A percentile compares a stretch with the other conserved stretches of the same genome.
These are phyloP conservation scores for Didymellaceae sp. DNA, from an alignment of 2,329 filamentous ascomycete species.

Conservation along the genomic window DNA sequence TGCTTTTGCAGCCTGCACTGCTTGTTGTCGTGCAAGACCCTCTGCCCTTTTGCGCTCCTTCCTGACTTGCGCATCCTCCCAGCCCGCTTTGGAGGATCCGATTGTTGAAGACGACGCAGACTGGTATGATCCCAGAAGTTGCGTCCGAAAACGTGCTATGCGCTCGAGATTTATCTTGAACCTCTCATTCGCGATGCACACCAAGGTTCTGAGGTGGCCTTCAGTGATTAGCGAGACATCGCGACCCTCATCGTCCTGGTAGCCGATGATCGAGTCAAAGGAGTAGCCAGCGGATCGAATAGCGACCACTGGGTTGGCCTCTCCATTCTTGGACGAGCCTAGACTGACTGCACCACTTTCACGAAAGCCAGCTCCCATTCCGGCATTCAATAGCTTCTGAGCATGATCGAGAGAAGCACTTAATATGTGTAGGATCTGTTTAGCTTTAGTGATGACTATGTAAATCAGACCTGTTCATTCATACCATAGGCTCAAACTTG, in stretches of 20 bases:
- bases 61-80: conserved; percentile 51
- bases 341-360: conserved; percentile 85
- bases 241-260: conserved; percentile 47
- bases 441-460: conserved; percentile 27
- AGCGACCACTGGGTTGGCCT: conserved; percentile 75
- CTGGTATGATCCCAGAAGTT: conserved; percentile 51
- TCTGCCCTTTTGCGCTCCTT: conserved; percentile 51
- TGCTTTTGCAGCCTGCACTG: conserved; percentile 20
- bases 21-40: conserved; percentile 59
- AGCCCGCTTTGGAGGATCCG: conserved; percentile 35
- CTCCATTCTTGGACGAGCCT: conserved; percentile 44
- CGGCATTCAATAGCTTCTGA: conserved; percentile 76
- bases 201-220: conserved; percentile 70
- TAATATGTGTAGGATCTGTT: conserved; percentile 85
- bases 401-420: conserved; percentile 77
- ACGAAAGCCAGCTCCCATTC: conserved; percentile 82
- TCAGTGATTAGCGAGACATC: conserved; percentile 63
- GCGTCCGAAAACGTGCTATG: conserved; percentile 67
- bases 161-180: conserved; percentile 73
- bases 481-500: conserved; percentile 94
- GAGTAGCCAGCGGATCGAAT: conserved; percentile 82
- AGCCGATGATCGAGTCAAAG: conserved; percentile 81
- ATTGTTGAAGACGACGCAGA: background rate
- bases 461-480: conserved; percentile 38
- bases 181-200: conserved; percentile 75